Evolutionary conservation across 2,329 filamentous ascomycete species (phyloP).

Genomic region (Orbilia javanica): DNA sequence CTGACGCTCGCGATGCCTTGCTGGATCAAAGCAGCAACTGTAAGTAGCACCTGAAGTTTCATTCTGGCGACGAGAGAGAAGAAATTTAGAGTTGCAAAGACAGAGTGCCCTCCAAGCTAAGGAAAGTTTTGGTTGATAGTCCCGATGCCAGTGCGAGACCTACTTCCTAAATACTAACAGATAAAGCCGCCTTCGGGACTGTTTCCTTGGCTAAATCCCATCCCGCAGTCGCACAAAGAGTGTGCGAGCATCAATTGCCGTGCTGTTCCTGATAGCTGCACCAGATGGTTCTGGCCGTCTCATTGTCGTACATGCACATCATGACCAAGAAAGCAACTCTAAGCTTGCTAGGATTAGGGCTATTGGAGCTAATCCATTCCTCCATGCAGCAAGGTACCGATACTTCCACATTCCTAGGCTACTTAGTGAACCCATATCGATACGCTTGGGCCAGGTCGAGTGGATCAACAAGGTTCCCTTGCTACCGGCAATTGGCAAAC

Average conservation of each 20-base stretch:
- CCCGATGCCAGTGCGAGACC: background rate
- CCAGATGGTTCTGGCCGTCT: background rate
- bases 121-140: background rate
- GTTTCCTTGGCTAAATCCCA: background rate
- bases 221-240: conserved; percentile 1
- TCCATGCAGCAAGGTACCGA: conserved; percentile 16
- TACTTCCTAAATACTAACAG: conserved; percentile 4
- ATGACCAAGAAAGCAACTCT: background rate
- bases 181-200: background rate
- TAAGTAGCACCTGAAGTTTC: conserved; percentile 21
- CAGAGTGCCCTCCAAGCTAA: background rate
- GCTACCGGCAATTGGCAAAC: conserved; percentile 4
- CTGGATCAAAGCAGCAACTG: conserved; percentile 2
- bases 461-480: conserved; percentile 1
- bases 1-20: background rate
- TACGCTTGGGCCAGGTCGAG: conserved; percentile 10
- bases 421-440: conserved; percentile 8
- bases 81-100: background rate
- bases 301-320: background rate
- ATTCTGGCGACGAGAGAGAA: background rate
- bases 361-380: conserved; percentile 5
- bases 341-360: background rate
- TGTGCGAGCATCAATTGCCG: conserved; percentile 15
- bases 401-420: conserved; percentile 10
- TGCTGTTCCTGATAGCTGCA: background rate